Base-by-base conservation (phyloP, 768 basidiomycete genomes). In the Xerocomus spinulosus region DNA sequence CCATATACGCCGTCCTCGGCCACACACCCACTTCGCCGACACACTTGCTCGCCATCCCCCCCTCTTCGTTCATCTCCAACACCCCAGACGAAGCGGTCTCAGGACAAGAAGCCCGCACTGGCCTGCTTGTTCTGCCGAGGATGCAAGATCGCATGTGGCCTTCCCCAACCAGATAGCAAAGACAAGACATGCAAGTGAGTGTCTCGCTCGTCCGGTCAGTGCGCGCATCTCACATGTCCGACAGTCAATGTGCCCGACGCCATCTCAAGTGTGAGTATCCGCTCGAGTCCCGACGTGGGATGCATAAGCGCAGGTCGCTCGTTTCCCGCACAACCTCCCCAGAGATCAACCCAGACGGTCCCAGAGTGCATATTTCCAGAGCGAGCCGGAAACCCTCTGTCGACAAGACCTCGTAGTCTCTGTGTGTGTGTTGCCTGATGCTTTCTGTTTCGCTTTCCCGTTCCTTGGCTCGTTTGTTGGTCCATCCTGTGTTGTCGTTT, bases 251-350 rank as follows among this genome's bases (percentile, higher is more conserved):
- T 59, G 78, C 78, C 42, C 75, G 83, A 34, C 80, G 86, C 21
- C 77, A 78, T 25, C 76, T 87, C 40, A 77, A 72, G 48, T 88
- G 86, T 62, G 82, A 82, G 57, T 87, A 85, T 55, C 86, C 86
- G 1, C 65, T 72, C 6, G 83, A 83, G 63, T 86, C 83, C 56
- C 73, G 83, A 29, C 75, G 86, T 15, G 86, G 86, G 9, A 79
- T 83, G 75, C 74, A 82, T 42, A 70, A 68, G 58, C 65, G 70
- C 64, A 37, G 56, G 62, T 64, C 69, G 69, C 58, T 68, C 32
- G 30, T 68, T 28, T 65, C 65, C 15, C 62, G 67, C 18, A 57
- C 54, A 17, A 54, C 58, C 4, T 68, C 64, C 6, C 62, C 66
- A 32, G 65, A 66, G n/a, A 49, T 49, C 36, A 64, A 48, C 35